Conservation (phyloP, 176 grass and related monocot species). For the Stipa capillata region DNA sequence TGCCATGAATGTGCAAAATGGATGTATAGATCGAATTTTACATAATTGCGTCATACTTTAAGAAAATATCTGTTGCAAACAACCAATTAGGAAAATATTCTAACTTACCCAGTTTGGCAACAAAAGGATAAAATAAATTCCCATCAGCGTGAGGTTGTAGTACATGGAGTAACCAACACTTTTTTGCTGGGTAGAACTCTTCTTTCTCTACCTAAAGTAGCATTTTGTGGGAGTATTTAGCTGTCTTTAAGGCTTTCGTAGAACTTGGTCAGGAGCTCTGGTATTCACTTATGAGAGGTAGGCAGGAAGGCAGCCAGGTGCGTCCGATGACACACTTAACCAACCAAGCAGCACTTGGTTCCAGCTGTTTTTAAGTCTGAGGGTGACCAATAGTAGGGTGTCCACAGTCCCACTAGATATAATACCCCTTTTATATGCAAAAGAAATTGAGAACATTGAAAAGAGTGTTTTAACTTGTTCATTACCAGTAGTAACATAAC, state of each 20-base stretch:
- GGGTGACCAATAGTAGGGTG: not conserved
- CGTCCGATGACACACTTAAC: not conserved
- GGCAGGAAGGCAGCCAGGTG: not conserved
- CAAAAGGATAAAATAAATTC: too few relatives aligned
- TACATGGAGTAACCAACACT: not conserved
- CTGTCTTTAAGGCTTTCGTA: not conserved
- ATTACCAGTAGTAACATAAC: not conserved
- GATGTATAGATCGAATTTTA: too few relatives aligned
- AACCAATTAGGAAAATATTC: too few relatives aligned
- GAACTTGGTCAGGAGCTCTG: not conserved
- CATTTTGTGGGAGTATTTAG: not conserved
- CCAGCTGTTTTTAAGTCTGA: not conserved
- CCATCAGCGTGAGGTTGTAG: too few relatives aligned
- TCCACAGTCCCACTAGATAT: not conserved
- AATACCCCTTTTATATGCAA: not conserved
- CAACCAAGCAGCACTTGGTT: not conserved
- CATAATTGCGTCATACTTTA: too few relatives aligned
- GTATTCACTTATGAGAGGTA: not conserved
- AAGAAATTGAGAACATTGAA: not conserved
- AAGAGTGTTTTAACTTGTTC: not conserved
- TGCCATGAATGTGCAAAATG: too few relatives aligned
- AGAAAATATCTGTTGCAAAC: too few relatives aligned
- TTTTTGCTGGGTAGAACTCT: not conserved
- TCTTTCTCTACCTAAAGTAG: not conserved
- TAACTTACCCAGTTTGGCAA: too few relatives aligned